Percentiles rank a stretch among this genome's conserved stretches.
These are phyloP conservation scores for Emericellopsis terricola DNA, from an alignment of 495 filamentous ascomycete genomes.

Conservation along the genomic window DNA sequence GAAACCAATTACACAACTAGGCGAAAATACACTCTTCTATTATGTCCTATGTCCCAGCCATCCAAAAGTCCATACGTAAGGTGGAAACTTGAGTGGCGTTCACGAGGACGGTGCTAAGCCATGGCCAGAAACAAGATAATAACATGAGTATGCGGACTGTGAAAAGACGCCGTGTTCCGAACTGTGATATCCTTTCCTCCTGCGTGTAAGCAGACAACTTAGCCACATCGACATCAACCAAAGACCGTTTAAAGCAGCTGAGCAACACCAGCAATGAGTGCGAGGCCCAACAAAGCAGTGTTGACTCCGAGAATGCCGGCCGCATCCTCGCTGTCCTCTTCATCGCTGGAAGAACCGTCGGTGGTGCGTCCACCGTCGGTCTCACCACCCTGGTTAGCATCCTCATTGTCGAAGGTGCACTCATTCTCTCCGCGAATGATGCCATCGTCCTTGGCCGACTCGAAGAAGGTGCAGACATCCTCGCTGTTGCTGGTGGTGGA, in stretches of 20 bases:
- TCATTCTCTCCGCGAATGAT: slow-evolving; percentile 41
- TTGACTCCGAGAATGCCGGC: slow-evolving; percentile 15
- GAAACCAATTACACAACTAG: too few species aligned
- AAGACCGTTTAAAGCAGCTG: slow-evolving; percentile 7
- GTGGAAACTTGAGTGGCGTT: too few species aligned
- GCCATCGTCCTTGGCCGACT: slow-evolving; percentile 17
- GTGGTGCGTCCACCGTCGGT: slow-evolving; percentile 13
- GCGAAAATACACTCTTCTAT: slow-evolving; percentile 3
- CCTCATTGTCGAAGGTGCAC: slow-evolving; percentile 31
- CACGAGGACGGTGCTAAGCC: too few species aligned
- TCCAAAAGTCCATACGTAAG: neutral
- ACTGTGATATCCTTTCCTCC: neutral
- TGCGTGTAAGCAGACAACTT: too few species aligned
- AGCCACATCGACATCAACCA: neutral
- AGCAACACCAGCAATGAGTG: slow-evolving; percentile 19
- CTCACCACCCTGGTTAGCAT: slow-evolving; percentile 22
- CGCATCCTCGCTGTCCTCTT: slow-evolving; percentile 11
- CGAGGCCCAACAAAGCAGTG: slow-evolving; percentile 19
- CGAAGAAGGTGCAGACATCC: slow-evolving; percentile 26
- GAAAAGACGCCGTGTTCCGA: slow-evolving; percentile 3
- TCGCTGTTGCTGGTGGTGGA: slow-evolving; percentile 50
- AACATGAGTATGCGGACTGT: slow-evolving; percentile 1
- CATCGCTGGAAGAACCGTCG: slow-evolving; percentile 5
- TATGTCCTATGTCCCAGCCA: slow-evolving; percentile 1
- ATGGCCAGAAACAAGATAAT: neutral